phyloP scores from a whole-genome alignment of 1,284 basidiomycete species.

The Tylopilus sp. region DNA sequence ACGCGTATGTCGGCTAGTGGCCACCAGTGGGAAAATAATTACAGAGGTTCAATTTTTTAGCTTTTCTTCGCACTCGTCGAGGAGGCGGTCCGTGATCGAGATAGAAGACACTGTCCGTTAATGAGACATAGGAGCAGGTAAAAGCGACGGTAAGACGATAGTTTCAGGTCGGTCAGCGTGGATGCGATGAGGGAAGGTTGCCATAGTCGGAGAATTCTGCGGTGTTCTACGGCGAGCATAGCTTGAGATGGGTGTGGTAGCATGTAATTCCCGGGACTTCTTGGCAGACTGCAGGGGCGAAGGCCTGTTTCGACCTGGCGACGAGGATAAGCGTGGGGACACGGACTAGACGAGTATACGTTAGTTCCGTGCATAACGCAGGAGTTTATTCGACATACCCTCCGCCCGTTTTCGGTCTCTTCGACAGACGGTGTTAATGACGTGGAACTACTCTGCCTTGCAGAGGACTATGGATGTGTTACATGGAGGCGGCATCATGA shows the following conservation, averaged over 20 bases:
- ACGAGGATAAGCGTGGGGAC: conserved; percentile 48
- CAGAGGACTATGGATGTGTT: conserved; percentile 20
- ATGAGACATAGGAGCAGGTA: conserved; percentile 26
- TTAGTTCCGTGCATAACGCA: conserved; percentile 16
- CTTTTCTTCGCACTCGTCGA: not conserved
- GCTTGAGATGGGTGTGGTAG: conserved; percentile 68
- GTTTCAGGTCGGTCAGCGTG: conserved; percentile 36
- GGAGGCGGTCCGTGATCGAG: not conserved
- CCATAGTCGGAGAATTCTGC: conserved; percentile 65
- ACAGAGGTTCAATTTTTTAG: not conserved
- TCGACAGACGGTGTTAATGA: conserved; percentile 21
- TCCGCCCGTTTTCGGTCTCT: conserved; percentile 27
- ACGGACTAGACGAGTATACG: conserved; percentile 33
- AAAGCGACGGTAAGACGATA: conserved; percentile 33
- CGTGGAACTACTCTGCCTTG: conserved; percentile 23
- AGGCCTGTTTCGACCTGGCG: conserved; percentile 36
- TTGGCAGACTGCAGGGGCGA: conserved; percentile 29
- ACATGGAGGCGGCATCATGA: conserved; percentile 4
- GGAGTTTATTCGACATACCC: conserved; percentile 20
- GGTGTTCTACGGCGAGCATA: conserved; percentile 77
- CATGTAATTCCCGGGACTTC: conserved; percentile 39
- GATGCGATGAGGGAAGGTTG: conserved; percentile 51
- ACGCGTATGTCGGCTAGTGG: conserved; percentile 3
- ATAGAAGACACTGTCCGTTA: conserved; percentile 11
- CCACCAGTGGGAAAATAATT: not conserved